Conservation (phyloP, 106 monocot species). For the Apostasia ramifera region DNA sequence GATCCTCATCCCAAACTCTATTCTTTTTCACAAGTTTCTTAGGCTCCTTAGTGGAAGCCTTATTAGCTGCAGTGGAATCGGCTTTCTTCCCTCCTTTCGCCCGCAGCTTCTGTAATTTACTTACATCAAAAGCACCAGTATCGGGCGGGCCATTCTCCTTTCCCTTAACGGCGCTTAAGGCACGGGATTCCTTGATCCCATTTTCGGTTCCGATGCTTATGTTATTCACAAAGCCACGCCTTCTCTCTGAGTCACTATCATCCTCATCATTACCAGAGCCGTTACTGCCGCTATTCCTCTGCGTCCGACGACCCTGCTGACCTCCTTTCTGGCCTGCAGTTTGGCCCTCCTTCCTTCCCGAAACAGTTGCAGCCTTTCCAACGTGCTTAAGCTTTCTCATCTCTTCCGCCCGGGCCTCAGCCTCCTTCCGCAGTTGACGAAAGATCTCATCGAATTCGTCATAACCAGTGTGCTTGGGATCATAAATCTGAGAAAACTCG, state of each 20-base stretch:
- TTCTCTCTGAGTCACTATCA: constrained; percentile 44
- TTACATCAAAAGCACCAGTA: constrained; percentile 88
- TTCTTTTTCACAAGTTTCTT: constrained; percentile 82
- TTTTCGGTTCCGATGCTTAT: constrained; percentile 24
- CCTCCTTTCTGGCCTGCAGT: constrained; percentile 10
- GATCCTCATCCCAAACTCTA: constrained; percentile 84
- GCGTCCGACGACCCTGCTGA: constrained; percentile 17
- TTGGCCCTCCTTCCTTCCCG: constrained; percentile 34
- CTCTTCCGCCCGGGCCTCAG: constrained; percentile 82
- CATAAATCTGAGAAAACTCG: constrained; percentile 67
- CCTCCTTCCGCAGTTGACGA: constrained; percentile 77
- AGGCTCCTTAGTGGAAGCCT: constrained; percentile 31
- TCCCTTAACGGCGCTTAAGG: constrained; percentile 29
- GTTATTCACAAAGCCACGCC: constrained; percentile 23
- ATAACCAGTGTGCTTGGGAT: constrained; percentile 56
- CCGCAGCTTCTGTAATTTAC: constrained; percentile 75
- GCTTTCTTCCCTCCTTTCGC: constrained; percentile 67
- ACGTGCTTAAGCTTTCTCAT: constrained; percentile 73
- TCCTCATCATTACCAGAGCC: constrained; percentile 47
- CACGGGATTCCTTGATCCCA: constrained; percentile 19
- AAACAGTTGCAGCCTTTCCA: constrained; percentile 7
- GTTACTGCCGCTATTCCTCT: constrained; percentile 14
- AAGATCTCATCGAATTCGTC: constrained; percentile 75
- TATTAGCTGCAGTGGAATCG: constrained; percentile 8
- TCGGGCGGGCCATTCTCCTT: constrained; percentile 57